Evolutionary conservation across 768 basidiomycete species (phyloP).

Genomic region (Phanerochaete sordida): DNA sequence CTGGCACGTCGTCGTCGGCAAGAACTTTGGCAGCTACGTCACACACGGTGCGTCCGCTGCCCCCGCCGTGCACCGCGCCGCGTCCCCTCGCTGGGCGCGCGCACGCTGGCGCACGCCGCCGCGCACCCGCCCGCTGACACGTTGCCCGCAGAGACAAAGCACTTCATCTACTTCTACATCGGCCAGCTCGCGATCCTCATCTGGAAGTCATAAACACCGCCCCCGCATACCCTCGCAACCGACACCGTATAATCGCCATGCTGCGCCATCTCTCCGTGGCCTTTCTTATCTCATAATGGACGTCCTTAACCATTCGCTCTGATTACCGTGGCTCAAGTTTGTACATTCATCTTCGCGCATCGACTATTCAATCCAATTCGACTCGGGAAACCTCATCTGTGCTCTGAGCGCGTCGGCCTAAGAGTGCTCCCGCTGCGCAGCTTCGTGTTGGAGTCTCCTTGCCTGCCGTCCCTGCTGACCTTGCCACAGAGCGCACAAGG

Average conservation of each 20-base stretch:
- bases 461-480: no score
- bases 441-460: no score
- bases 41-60: conserved; percentile 76
- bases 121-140: no score
- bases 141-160: conserved; percentile 76
- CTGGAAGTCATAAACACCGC: conserved; percentile 80
- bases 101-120: background rate
- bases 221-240: conserved; percentile 31
- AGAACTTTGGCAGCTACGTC: conserved; percentile 98
- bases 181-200: conserved; percentile 89
- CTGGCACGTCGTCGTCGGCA: conserved; percentile 99
- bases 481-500: no score
- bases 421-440: no score
- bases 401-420: no score
- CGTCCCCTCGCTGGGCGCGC: conserved; percentile 2
- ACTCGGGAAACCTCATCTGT: background rate
- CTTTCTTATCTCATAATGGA: background rate
- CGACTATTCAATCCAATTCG: background rate
- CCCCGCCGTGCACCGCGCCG: background rate
- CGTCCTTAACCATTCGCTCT: background rate
- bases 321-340: background rate
- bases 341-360: background rate
- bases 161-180: conserved; percentile 99
- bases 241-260: background rate
- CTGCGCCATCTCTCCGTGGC: background rate